These are phyloP conservation scores for Echria macrotheca DNA, from an alignment of 495 filamentous ascomycete genomes.

Conservation along the genomic window DNA sequence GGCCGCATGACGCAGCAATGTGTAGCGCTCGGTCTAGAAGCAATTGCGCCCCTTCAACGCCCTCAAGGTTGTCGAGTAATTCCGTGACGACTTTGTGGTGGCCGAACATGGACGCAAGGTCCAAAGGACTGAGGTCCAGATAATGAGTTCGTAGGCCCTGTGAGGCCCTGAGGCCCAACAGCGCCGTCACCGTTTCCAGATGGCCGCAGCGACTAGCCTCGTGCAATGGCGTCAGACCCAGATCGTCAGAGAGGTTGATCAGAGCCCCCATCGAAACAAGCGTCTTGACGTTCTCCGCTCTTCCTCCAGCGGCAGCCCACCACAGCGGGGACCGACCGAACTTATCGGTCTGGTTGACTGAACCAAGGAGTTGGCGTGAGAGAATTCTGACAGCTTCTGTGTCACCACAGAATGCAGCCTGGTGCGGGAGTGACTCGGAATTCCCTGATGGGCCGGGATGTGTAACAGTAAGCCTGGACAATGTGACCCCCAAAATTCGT, in stretches of 20 bases:
- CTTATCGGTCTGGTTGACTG: not conserved
- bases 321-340: not conserved
- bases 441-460: no score
- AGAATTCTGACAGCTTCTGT: no score
- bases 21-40: not conserved
- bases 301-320: not conserved
- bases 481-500: no score
- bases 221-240: not conserved
- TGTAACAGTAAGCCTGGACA: no score
- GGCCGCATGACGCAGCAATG: conserved; percentile 1
- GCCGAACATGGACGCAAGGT: conserved; percentile 4
- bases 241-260: not conserved
- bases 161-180: not conserved
- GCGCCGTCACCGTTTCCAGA: not conserved
- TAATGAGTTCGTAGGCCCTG: not conserved
- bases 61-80: not conserved
- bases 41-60: not conserved
- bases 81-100: not conserved
- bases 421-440: no score
- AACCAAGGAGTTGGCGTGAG: not conserved
- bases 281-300: not conserved
- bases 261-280: not conserved
- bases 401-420: no score
- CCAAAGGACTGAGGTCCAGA: conserved; percentile 1
- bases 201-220: not conserved